Evolutionary conservation across 768 basidiomycete genomes (phyloP), one percentile per base, ranked within the genome.

Genomic region (Rhizopogon vinicolor): DNA sequence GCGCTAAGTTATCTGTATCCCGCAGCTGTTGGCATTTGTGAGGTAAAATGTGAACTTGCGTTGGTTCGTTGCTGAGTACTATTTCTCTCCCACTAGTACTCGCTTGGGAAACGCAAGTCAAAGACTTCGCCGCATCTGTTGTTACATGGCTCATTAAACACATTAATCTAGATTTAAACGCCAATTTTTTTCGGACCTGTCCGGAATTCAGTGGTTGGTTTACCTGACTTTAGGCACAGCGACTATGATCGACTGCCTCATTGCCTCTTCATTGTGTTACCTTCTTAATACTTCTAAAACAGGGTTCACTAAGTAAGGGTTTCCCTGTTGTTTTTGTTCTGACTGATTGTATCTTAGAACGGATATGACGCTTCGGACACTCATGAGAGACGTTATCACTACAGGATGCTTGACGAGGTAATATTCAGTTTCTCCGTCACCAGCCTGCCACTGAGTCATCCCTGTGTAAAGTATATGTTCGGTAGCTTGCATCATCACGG

Each of bases 201-300:
- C 13, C 43, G 14, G 14, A 7, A 44, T 44, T 25, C 43, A 22
- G 43, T 22, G 22, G 22, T 8, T 13, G 13, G 16, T 44, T 14
- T 44, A 44, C 43, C 12, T 44, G 22, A 22, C 13, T 44, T 44
- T 44, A 25, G 74, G 72, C 2, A 68, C 76, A 0, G 68, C 74
- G 7, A 79, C 78, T 1, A 52, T 68, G 19, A 78, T 77, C 10
- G 19, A 52, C 22, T 55, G 53, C 18, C 25, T 53, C 5, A 22
- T 16, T 50, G 41, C 53, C 19, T 22, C 31, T 10, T 54, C 48
- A 18, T 19, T 49, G 48, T 49, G 48, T 5, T 49, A 49, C 37
- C 48, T 49, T 7, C 48, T 49, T 18, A 8, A 18, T 12, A 25
- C 43, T 16, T 7, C 43, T 7, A 44, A 25, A 13, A 44, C 43